Evolutionary conservation across 345 rosid genomes (phyloP).

Genomic region (Boechera divaricarpa): DNA sequence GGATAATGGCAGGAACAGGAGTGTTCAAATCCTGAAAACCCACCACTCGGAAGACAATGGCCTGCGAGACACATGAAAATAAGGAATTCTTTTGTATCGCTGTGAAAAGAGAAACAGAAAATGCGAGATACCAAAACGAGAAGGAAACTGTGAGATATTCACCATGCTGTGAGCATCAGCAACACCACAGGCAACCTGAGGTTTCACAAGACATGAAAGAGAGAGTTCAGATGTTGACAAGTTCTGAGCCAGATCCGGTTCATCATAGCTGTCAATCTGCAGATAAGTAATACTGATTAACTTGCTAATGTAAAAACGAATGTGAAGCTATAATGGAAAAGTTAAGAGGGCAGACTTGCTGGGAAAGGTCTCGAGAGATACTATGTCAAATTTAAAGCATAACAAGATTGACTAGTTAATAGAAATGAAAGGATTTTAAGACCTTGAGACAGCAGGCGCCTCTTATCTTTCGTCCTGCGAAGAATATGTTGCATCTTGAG

Average conservation of each 20-base stretch:
- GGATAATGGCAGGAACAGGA: conserved; percentile 91
- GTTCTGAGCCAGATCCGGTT: conserved; percentile 60
- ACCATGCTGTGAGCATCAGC: conserved; percentile 98
- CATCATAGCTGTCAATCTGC: conserved; percentile 75
- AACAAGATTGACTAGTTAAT: background rate
- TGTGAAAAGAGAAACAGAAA: conserved; percentile 2
- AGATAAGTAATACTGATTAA: conserved; percentile 19
- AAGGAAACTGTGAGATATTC: conserved; percentile 1
- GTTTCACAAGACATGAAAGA: conserved; percentile 90
- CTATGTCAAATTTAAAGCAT: conserved; percentile 27
- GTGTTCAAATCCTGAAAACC: conserved; percentile 72
- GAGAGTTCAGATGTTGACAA: conserved; percentile 64
- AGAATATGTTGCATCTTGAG: conserved; percentile 77
- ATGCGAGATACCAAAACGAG: background rate
- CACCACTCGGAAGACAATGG: conserved; percentile 74
- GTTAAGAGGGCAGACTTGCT: background rate
- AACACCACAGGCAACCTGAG: conserved; percentile 96
- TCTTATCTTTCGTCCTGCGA: conserved; percentile 56
- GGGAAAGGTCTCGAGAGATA: conserved; percentile 22
- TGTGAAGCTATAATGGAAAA: conserved; percentile 2
- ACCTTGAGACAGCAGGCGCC: conserved; percentile 86
- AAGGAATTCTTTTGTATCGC: background rate
- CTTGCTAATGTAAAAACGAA: background rate
- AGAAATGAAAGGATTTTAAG: conserved; percentile 21
- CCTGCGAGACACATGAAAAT: conserved; percentile 52